Evolutionary conservation across 2,329 filamentous ascomycete species (phyloP), one percentile per base, ranked within the genome.

Genomic region (Nemania sp.): DNA sequence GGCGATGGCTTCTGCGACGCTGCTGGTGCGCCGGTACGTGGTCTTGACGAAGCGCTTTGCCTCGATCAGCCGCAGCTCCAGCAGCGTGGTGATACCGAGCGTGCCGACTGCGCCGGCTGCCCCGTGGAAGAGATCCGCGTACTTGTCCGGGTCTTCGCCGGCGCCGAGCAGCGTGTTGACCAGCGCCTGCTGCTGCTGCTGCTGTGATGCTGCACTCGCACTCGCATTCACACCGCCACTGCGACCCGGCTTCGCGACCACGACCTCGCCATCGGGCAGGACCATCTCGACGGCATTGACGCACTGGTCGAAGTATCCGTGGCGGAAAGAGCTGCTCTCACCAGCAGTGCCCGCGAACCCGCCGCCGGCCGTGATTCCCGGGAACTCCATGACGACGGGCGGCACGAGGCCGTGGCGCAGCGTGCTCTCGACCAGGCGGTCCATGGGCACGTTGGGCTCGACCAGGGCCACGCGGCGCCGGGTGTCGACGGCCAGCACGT

Each of bases 361-460:
- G 33, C 88, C 87, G 20, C 87, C 87, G 2, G 83, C 84, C 0
- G 87, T 90, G 69, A 90, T 90, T 28, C 86, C 87, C 0, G 86
- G 86, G 62, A 90, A 90, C 68, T 90, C 87, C 83, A 88, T 89
- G 20, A 90, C 86, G 3, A 90, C 83, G 2, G 85, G 86, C 0
- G 87, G 86, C 2, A 90, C 77, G 3, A 90, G 77, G 22, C 83
- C 83, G 64, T 87, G 75, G n/a, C 74, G 74, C 34, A 90, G 74
- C 1, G 86, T 89, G 22, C 77, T 75, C 64, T 85, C 82, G 45
- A 89, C 85, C 15, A 91, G 79, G 0, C 76, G 73, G 70, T 90
- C 87, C 86, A 91, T 89, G 22, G 86, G 80, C 9, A 90, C 87
- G 64, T 90, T 91, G 47, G 88, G 86, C 73, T 91, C 86, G 34